phyloP scores from a whole-genome alignment of 139 green algal species.

The Micromonas commoda region DNA sequence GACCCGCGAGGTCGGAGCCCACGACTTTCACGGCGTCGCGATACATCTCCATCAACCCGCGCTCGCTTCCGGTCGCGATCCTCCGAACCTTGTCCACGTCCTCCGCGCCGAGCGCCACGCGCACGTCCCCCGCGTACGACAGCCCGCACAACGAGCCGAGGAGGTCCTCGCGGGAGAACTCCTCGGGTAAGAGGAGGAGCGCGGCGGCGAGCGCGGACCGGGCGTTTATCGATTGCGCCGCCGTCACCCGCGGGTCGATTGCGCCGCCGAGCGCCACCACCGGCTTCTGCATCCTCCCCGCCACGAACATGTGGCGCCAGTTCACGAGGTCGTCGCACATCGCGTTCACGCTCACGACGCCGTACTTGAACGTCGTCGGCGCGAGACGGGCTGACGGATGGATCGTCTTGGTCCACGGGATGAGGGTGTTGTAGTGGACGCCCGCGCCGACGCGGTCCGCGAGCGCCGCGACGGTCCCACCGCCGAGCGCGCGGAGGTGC shows the following conservation, averaged over 20 bases:
- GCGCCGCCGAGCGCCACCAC: slow-evolving; percentile 33
- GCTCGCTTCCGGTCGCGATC: neutral
- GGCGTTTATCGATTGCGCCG: slow-evolving; percentile 46
- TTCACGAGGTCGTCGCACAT: slow-evolving; percentile 57
- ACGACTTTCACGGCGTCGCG: neutral
- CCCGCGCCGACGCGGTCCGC: slow-evolving; percentile 58
- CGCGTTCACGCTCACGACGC: slow-evolving; percentile 49
- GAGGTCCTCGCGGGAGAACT: slow-evolving; percentile 53
- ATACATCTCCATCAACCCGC: slow-evolving; percentile 3
- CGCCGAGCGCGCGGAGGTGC: slow-evolving; percentile 41
- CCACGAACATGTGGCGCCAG: slow-evolving; percentile 70
- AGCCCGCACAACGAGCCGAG: slow-evolving; percentile 57
- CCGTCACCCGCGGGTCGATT: slow-evolving; percentile 1
- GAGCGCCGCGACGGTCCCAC: slow-evolving; percentile 38
- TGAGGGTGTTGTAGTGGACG: slow-evolving; percentile 77
- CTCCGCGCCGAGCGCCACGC: slow-evolving; percentile 67
- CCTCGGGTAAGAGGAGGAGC: slow-evolving; percentile 62
- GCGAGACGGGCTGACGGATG: neutral
- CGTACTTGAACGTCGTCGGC: slow-evolving; percentile 74
- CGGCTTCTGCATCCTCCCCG: slow-evolving; percentile 78
- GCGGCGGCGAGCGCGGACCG: slow-evolving; percentile 49
- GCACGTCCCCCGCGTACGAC: slow-evolving; percentile 77
- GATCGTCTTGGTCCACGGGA: slow-evolving; percentile 46
- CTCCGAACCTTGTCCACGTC: slow-evolving; percentile 64
- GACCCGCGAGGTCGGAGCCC: neutral